Evolutionary conservation across 768 basidiomycete genomes (phyloP).

Genomic region (Holtermannia corniformis): DNA sequence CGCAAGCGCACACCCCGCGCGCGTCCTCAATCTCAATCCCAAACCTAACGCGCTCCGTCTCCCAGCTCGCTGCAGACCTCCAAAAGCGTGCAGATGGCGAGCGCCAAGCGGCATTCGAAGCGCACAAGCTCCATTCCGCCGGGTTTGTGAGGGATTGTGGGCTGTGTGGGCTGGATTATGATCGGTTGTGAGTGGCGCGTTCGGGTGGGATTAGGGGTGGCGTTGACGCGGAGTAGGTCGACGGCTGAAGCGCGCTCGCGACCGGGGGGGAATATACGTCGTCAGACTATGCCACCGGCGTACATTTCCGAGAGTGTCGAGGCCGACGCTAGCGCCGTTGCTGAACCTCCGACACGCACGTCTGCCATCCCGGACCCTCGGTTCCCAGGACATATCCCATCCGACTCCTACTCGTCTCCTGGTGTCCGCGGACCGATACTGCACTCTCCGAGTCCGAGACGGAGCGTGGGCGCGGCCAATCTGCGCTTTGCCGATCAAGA

Average conservation of each 20-base stretch:
- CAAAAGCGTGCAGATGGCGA: not conserved
- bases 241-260: too few relatives aligned
- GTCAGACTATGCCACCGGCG: not conserved
- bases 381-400: not conserved
- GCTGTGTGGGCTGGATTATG: conserved; percentile 3
- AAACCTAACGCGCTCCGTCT: not conserved
- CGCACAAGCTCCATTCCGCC: not conserved
- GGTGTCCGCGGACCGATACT: too few relatives aligned
- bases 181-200: conserved; percentile 1
- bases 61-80: not conserved
- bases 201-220: not conserved
- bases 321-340: not conserved
- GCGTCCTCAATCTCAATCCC: not conserved
- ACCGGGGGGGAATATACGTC: too few relatives aligned
- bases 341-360: not conserved
- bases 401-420: not conserved
- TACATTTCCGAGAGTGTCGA: not conserved
- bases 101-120: not conserved
- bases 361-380: not conserved
- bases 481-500: too few relatives aligned
- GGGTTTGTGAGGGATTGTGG: not conserved
- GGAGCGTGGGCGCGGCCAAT: too few relatives aligned
- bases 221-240: not conserved
- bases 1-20: too few relatives aligned
- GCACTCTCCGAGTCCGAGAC: too few relatives aligned